Conservation (phyloP, 2,329 filamentous ascomycete species). For the Gnomoniopsis sp. region DNA sequence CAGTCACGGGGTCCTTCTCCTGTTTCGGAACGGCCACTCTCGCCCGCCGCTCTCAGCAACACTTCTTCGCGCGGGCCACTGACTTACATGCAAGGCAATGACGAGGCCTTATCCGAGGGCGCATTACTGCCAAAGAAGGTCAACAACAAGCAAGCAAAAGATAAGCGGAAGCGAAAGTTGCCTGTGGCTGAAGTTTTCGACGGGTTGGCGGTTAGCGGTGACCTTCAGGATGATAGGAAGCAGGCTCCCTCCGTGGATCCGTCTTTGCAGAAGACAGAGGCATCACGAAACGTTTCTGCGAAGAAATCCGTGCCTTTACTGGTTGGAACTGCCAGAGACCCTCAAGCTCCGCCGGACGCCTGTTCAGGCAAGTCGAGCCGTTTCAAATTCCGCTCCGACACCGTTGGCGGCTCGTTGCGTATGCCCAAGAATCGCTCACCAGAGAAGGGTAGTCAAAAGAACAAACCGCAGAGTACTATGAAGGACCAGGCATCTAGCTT, state of each 20-base stretch:
- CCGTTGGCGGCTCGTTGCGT: constrained; percentile 31
- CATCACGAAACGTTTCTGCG: neutral
- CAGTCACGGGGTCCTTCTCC: neutral
- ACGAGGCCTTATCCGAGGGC: neutral
- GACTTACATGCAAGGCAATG: neutral
- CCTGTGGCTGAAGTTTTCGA: neutral
- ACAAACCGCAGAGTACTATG: neutral
- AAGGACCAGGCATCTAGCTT: neutral
- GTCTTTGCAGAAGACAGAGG: constrained; percentile 3
- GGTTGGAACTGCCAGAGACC: neutral
- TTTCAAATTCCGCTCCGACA: constrained; percentile 24
- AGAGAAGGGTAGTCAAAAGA: constrained; percentile 6
- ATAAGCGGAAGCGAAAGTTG: constrained; percentile 12
- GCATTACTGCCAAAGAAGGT: constrained; percentile 1
- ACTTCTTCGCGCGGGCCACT: neutral
- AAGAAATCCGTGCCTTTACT: neutral
- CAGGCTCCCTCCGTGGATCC: neutral
- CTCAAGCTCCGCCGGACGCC: neutral
- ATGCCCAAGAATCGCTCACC: constrained; percentile 16
- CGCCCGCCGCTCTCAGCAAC: neutral
- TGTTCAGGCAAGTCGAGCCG: neutral
- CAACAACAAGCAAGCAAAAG: neutral
- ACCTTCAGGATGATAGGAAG: neutral
- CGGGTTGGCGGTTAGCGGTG: constrained; percentile 4
- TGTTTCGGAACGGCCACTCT: neutral